These are phyloP conservation scores for Musa troglodytarum DNA, from an alignment of 176 grass and related monocot genomes.

Conservation along the genomic window DNA sequence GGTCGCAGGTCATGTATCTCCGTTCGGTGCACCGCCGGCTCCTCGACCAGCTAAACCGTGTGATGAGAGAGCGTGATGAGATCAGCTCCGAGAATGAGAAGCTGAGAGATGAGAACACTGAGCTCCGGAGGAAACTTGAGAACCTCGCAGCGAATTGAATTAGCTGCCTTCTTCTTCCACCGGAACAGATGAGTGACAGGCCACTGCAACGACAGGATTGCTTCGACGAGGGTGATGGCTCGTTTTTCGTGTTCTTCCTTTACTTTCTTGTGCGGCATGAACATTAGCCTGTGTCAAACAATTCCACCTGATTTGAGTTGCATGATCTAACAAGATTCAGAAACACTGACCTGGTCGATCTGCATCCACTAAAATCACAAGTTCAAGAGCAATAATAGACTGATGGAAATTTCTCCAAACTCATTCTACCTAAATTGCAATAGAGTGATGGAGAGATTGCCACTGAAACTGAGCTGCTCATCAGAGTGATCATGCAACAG, in stretches of 20 bases:
- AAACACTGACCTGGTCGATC: background rate
- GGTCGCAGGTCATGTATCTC: slow-evolving; percentile 42
- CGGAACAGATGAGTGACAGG: too few relatives aligned
- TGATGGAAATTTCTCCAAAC: too few relatives aligned
- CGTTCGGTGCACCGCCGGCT: slow-evolving; percentile 35
- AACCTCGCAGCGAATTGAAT: background rate
- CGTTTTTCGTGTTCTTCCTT: background rate
- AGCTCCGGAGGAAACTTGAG: slow-evolving; percentile 40
- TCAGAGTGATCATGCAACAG: too few relatives aligned
- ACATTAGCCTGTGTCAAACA: background rate
- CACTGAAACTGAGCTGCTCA: too few relatives aligned
- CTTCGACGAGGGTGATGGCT: background rate
- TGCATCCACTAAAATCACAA: background rate
- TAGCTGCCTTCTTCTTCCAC: too few relatives aligned
- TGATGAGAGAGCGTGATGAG: slow-evolving; percentile 23
- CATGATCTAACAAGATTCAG: background rate
- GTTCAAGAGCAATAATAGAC: background rate
- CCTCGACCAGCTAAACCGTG: slow-evolving; percentile 55
- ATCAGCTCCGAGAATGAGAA: slow-evolving; percentile 34
- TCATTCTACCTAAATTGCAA: too few relatives aligned
- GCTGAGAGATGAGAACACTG: slow-evolving; percentile 46
- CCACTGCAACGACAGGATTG: too few relatives aligned
- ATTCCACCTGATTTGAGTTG: background rate
- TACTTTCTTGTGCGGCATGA: background rate
- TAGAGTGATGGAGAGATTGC: too few relatives aligned